Conservation (phyloP, 2,329 filamentous ascomycete species). For the Neospermospora avenae region DNA sequence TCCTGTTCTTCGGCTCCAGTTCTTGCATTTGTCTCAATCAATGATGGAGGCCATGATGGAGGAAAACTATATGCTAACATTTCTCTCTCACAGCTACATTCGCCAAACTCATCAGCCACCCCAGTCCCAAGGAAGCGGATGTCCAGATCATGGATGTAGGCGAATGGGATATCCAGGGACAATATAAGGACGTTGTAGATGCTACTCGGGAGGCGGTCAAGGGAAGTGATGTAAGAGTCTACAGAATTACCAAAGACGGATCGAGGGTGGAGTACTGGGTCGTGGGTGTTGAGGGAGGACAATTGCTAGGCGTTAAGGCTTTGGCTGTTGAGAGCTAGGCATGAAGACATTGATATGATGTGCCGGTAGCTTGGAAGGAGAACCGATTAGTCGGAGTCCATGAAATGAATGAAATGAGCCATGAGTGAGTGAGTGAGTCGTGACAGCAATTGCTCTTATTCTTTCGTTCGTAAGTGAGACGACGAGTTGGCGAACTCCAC, state of each 20-base stretch:
- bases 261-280: conserved; percentile 78
- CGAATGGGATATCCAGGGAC: conserved; percentile 69
- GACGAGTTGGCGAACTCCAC: no score
- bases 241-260: conserved; percentile 60
- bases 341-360: not conserved
- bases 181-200: conserved; percentile 67
- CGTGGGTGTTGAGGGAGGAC: conserved; percentile 58
- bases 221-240: conserved; percentile 70
- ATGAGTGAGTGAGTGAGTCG: no score
- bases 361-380: not conserved
- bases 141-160: conserved; percentile 64
- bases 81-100: conserved; percentile 57
- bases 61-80: no score
- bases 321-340: conserved; percentile 67
- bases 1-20: not conserved
- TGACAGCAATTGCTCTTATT: no score
- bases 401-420: not conserved
- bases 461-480: no score
- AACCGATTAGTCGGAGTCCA: not conserved
- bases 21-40: no score
- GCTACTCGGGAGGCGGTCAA: conserved; percentile 61
- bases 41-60: no score
- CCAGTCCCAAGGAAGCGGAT: conserved; percentile 48
- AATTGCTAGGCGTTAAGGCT: conserved; percentile 75
- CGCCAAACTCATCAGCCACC: conserved; percentile 61